phyloP scores from a whole-genome alignment of 768 basidiomycete species.

The Candolleomyces aberdarensis region DNA sequence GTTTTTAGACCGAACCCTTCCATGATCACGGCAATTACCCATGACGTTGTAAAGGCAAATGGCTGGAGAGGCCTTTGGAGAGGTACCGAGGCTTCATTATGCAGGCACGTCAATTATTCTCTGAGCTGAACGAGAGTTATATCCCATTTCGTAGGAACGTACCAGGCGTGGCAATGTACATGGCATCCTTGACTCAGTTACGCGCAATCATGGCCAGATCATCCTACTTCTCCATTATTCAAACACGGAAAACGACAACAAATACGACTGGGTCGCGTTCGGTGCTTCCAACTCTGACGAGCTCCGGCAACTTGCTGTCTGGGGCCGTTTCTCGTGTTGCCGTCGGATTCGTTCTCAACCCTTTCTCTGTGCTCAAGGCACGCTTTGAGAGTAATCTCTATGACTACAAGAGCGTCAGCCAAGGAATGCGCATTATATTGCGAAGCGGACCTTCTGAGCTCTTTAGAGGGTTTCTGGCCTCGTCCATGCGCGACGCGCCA shows the following conservation, averaged over 20 bases:
- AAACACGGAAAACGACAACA: conserved; percentile 16
- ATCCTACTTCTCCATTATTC: conserved; percentile 56
- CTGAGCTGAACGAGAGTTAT: background rate
- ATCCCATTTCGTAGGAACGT: conserved; percentile 61
- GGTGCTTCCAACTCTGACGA: conserved; percentile 67
- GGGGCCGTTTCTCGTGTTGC: conserved; percentile 79
- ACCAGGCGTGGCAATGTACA: conserved; percentile 90
- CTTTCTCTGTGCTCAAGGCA: conserved; percentile 88
- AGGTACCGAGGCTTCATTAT: conserved; percentile 78
- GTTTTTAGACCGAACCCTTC: conserved; percentile 25
- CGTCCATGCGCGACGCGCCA: conserved; percentile 90
- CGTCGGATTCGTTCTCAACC: conserved; percentile 85
- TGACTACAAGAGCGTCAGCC: conserved; percentile 58
- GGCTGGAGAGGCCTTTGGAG: conserved; percentile 82
- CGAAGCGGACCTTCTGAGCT: conserved; percentile 79
- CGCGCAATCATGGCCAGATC: conserved; percentile 73
- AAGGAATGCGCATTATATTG: conserved; percentile 55
- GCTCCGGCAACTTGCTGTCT: conserved; percentile 78
- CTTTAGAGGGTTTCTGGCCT: conserved; percentile 82
- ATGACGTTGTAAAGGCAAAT: conserved; percentile 55
- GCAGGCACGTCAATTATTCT: conserved; percentile 43
- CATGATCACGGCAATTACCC: conserved; percentile 48
- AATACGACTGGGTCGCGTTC: conserved; percentile 35
- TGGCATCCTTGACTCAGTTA: conserved; percentile 81
- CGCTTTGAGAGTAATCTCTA: conserved; percentile 90